Conservation (phyloP, 495 filamentous ascomycete species). For the Baudoinia panamericana region DNA sequence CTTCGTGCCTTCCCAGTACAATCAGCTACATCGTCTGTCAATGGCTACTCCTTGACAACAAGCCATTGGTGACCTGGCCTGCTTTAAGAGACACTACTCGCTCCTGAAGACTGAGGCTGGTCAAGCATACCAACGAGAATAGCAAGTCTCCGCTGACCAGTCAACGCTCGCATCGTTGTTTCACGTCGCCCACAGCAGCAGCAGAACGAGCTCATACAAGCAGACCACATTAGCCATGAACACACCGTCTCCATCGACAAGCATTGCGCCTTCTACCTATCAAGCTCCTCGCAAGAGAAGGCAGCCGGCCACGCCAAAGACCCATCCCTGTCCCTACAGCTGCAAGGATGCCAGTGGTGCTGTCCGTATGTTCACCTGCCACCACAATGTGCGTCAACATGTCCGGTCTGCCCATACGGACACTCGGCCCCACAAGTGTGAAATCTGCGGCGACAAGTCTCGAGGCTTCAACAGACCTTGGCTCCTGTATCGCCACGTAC, state of each 20-base stretch:
- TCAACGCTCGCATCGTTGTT: background rate
- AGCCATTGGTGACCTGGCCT: too few species aligned
- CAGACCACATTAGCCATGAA: background rate
- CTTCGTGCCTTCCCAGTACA: too few species aligned
- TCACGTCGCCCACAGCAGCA: background rate
- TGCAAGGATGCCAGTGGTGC: background rate
- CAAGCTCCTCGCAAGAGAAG: slow-evolving; percentile 1
- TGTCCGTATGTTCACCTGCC: slow-evolving; percentile 1
- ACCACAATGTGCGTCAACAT: slow-evolving; percentile 1
- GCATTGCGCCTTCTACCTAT: background rate
- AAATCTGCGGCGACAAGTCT: too few species aligned
- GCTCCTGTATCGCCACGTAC: too few species aligned
- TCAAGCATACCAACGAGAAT: too few species aligned
- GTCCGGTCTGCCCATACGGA: background rate
- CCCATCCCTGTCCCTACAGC: background rate
- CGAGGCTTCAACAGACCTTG: too few species aligned
- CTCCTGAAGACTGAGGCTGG: too few species aligned
- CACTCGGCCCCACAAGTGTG: background rate
- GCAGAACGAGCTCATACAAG: background rate
- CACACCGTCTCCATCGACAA: background rate
- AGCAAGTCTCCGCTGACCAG: background rate
- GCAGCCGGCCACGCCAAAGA: background rate
- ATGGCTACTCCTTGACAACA: too few species aligned
- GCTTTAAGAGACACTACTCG: too few species aligned
- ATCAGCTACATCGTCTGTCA: too few species aligned